Evolutionary conservation across 1,284 basidiomycete species (phyloP), one percentile per base, ranked within the genome.

Genomic region (Cryptococcus sp.): DNA sequence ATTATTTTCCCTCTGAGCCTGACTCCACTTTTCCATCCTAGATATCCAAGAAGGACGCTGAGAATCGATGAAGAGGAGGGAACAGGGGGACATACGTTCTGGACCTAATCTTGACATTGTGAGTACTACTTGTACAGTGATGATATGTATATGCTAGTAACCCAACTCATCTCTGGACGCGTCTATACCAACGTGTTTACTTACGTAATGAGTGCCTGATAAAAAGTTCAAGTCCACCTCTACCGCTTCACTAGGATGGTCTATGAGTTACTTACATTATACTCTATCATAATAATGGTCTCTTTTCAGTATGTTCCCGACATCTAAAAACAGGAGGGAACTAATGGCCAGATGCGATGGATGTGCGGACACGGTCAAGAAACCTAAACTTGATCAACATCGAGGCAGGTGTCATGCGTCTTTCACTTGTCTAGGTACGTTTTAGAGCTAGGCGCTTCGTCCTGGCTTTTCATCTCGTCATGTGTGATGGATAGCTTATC

Each of bases 311-410:
- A 56, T 70, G 80, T 69, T 22, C 13, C 19, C 11, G 10, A 5
- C 23, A 4, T 21, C 18, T 23, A 11, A 16, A n/a, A 10, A 39
- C 31, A 23, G 3, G 3, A 46, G 14, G 46, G 39, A 31, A 40
- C 43, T 39, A 25, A 45, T 40, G 7, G 37, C 5, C 58, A 81
- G 80, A 64, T 82, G 81, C 61, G 80, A 82, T 60, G 78, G 78
- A 36, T 92, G 91, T 73, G 78, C 80, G 48, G 91, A 93, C 61
- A 85, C 88, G 7, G 83, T 93, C 36, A 94, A 91, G 75, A 94
- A 94, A 70, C 91, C 91, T 7, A 91, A 92, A 72, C 81, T 74
- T 10, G 76, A 85, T 62, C 73, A 76, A 61, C 75, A 77, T 58
- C 59, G 70, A n/a, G 59, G 66, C 42, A 63, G 73, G 50, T 78